These are phyloP conservation scores for Haplosporangium gracile DNA, from an alignment of 192 early-diverging fungal species.

Conservation along the genomic window DNA sequence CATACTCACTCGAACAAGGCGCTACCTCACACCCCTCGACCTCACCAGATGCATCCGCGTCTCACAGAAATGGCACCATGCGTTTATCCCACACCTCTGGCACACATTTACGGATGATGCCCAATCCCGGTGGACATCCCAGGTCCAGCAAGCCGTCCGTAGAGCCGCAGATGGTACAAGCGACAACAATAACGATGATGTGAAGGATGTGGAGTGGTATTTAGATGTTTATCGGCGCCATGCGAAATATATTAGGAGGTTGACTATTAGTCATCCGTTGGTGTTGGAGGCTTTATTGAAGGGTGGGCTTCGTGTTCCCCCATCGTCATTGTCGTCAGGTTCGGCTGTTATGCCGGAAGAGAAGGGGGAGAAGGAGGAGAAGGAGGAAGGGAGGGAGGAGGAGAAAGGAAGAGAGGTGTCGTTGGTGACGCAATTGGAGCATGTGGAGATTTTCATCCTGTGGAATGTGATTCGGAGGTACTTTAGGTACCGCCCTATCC, in stretches of 20 bases:
- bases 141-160: background rate
- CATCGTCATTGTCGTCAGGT: background rate
- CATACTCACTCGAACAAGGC: background rate
- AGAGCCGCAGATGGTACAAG: no score
- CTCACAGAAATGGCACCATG: background rate
- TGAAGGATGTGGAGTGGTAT: background rate
- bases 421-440: background rate
- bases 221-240: background rate
- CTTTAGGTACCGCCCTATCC: background rate
- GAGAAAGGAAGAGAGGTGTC: background rate
- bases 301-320: background rate
- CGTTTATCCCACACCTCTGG: conserved; percentile 10
- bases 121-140: background rate
- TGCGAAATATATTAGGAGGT: background rate
- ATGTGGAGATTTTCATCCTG: background rate
- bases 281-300: background rate
- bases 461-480: background rate
- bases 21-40: background rate
- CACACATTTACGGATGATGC: background rate
- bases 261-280: background rate
- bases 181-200: no score
- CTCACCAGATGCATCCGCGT: background rate
- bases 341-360: no score
- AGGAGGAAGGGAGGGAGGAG: background rate
- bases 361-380: no score